Evolutionary conservation across 1,284 basidiomycete genomes (phyloP).

Genomic region (Malassezia nana): DNA sequence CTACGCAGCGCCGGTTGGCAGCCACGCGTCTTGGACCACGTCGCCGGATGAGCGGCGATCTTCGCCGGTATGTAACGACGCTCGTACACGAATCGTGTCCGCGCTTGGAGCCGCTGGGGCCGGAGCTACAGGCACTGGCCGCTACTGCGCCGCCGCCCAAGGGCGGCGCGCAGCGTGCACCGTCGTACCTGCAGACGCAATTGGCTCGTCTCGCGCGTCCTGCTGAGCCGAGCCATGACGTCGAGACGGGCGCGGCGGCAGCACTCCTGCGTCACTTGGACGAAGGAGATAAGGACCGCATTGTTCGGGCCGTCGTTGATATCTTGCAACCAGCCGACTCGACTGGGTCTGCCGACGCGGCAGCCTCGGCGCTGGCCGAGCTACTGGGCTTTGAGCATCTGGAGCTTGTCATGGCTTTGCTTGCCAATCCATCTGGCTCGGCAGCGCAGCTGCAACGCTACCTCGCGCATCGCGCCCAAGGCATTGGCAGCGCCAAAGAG

Average conservation of each 20-base stretch:
- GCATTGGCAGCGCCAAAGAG: conserved; percentile 51
- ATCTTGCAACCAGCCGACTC: background rate
- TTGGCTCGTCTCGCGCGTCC: background rate
- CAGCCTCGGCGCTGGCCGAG: conserved; percentile 68
- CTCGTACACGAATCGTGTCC: background rate
- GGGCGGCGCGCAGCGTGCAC: background rate
- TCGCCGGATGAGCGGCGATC: conserved; percentile 1
- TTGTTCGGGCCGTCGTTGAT: background rate
- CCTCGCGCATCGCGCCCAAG: conserved; percentile 59
- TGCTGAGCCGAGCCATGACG: background rate
- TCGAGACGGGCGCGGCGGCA: background rate
- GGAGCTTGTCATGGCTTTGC: conserved; percentile 52
- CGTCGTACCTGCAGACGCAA: background rate
- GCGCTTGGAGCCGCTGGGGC: background rate
- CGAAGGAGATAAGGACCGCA: background rate
- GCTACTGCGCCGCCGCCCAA: background rate
- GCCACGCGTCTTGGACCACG: background rate
- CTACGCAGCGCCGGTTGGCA: no score
- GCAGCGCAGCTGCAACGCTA: conserved; percentile 1
- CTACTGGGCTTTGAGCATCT: conserved; percentile 77
- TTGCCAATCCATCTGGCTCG: conserved; percentile 28
- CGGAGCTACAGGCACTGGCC: background rate
- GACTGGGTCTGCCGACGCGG: conserved; percentile 54
- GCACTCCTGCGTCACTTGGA: conserved; percentile 7
- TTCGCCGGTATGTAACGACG: background rate